Evolutionary conservation across 805 yeast species (phyloP), one percentile per base, ranked within the genome.

Genomic region (Candida khao-thaluensis): DNA sequence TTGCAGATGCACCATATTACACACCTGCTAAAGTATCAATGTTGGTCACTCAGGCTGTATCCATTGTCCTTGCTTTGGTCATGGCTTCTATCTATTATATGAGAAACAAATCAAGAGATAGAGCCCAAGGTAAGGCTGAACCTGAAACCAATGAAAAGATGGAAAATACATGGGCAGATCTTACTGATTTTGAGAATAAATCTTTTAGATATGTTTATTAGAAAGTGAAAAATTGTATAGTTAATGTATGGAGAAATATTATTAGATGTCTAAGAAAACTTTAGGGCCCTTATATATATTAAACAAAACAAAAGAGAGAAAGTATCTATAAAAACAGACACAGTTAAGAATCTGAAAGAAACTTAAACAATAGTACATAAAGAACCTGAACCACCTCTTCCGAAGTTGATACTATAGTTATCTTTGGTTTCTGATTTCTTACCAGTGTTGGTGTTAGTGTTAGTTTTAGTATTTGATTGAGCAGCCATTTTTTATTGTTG

Each of bases 121-220:
- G n/a, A 16, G n/a, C n/a, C n/a, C n/a, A n/a, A n/a, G n/a, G n/a
- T n/a, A n/a, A n/a, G n/a, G n/a, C n/a, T n/a, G n/a, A n/a, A n/a
- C n/a, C n/a, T n/a, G n/a, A n/a, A n/a, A n/a, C n/a, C n/a, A n/a
- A n/a, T n/a, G 51, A 51, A 4, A 50, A 43, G 16, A 46, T 42
- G 32, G 43, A 47, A 21, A 8, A 20, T 20, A 74, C 67, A 42
- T 71, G 70, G 51, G 67, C 71, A 11, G 76, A 72, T 44, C 50
- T 69, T 51, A 72, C 77, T n/a, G 77, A 72, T 41, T 51, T 53
- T 37, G 64, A 70, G 44, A 69, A 61, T 41, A 59, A 58, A 6
- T 44, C 49, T 30, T 71, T 69, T 48, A 59, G 71, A 43, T 69
- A 70, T 52, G 51, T 50, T 20, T 54, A 62, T 24, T 62, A 46